These are phyloP conservation scores for Chloranthus sessilifolius DNA, from an alignment of 164 flowering plant genomes.

Conservation along the genomic window DNA sequence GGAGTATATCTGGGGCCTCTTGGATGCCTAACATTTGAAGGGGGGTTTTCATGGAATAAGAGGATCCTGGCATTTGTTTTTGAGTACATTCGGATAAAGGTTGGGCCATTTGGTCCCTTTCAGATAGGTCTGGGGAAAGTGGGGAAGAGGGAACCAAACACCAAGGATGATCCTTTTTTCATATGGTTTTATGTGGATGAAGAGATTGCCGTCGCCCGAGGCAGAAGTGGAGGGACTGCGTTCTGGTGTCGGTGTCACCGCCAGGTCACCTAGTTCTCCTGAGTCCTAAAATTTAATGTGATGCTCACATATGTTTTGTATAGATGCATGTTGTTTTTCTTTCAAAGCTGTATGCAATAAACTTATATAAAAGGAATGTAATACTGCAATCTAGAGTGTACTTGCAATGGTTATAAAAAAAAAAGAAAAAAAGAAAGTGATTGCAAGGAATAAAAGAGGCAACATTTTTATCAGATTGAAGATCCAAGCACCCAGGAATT, in stretches of 20 bases:
- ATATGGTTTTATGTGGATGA: constrained; percentile 91
- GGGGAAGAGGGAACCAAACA: constrained; percentile 71
- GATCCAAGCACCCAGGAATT: no score
- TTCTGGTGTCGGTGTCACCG: constrained; percentile 90
- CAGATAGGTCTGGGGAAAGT: constrained; percentile 59
- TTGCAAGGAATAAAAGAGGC: no score
- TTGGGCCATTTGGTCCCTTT: constrained; percentile 74
- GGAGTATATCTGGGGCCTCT: constrained; percentile 85
- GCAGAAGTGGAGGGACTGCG: constrained; percentile 90
- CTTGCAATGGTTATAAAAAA: neutral
- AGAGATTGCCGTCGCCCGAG: constrained; percentile 91
- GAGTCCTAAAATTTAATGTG: no score
- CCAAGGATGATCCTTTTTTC: constrained; percentile 84
- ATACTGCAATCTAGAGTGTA: no score
- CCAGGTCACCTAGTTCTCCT: constrained; percentile 2
- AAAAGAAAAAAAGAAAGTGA: neutral
- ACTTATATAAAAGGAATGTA: neutral
- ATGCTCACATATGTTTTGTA: no score
- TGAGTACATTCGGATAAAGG: constrained; percentile 64
- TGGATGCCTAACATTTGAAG: constrained; percentile 80
- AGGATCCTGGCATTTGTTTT: constrained; percentile 79
- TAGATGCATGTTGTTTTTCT: no score
- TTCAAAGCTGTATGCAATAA: neutral
- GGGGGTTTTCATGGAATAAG: constrained; percentile 81
- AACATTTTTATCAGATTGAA: no score